A percentile compares a stretch with the other conserved stretches of the same genome.
These are phyloP conservation scores for Nicotiana rustica DNA, from an alignment of 305 asterid genomes.

Conservation along the genomic window DNA sequence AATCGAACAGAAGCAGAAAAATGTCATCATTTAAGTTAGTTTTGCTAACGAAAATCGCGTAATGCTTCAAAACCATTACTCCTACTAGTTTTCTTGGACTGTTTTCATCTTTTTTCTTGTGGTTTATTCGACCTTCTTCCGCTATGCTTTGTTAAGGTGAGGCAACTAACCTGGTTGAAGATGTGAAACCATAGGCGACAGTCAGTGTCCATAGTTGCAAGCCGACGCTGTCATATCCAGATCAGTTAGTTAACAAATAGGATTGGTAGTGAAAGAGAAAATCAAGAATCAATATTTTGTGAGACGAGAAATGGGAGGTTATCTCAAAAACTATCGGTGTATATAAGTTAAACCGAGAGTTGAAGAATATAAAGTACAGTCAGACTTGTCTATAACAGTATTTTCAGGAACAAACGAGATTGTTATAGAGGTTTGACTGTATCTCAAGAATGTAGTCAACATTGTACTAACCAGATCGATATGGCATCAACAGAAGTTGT, in stretches of 20 bases:
- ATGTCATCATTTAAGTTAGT: neutral
- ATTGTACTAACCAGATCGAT: slow-evolving; percentile 45
- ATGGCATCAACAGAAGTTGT: slow-evolving; percentile 45
- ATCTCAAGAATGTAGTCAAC: neutral
- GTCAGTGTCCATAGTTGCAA: slow-evolving; percentile 50
- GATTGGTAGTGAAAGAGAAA: neutral
- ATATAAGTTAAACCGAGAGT: neutral
- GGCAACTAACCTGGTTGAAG: slow-evolving; percentile 44
- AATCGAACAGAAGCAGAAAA: neutral
- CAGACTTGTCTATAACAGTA: too few relatives aligned
- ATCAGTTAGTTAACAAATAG: slow-evolving; percentile 8
- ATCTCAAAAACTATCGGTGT: neutral
- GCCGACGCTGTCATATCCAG: slow-evolving; percentile 39
- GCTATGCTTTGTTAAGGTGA: neutral
- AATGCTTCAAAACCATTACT: neutral
- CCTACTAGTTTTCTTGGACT: slow-evolving; percentile 12
- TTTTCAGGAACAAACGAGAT: too few relatives aligned
- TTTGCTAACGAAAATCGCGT: neutral
- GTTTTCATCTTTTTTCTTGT: neutral
- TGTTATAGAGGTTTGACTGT: too few relatives aligned
- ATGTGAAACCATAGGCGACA: slow-evolving; percentile 49
- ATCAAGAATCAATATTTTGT: neutral
- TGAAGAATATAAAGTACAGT: neutral
- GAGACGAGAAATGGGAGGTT: slow-evolving; percentile 20
- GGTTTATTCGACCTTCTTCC: too few relatives aligned